Conservation (phyloP, 164 flowering plant species). For the Liriodendron chinense region DNA sequence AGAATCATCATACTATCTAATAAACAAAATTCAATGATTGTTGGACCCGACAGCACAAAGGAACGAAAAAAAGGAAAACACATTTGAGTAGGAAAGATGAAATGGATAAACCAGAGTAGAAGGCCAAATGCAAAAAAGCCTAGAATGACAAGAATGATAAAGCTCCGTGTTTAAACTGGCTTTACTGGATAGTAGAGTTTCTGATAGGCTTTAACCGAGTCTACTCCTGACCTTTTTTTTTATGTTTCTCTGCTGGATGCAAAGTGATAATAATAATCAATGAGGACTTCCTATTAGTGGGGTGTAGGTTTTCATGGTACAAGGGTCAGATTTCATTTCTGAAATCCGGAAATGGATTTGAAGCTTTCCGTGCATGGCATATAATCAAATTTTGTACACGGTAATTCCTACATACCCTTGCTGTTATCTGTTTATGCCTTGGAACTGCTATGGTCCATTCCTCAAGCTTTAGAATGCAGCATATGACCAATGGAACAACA, state of each 20-base stretch:
- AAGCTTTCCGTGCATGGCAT: neutral
- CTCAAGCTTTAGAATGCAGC: too few species aligned
- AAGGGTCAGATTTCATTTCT: too few species aligned
- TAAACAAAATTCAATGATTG: neutral
- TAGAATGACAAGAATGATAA: too few species aligned
- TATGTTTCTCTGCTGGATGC: neutral
- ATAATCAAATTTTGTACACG: too few species aligned
- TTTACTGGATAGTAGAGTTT: too few species aligned
- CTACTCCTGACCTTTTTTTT: too few species aligned
- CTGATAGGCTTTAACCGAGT: too few species aligned
- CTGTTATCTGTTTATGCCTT: neutral
- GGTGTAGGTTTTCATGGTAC: neutral
- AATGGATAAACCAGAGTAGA: too few species aligned
- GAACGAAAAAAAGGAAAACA: neutral
- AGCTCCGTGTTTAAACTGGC: too few species aligned
- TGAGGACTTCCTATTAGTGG: neutral
- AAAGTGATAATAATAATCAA: too few species aligned
- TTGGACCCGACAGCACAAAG: too few species aligned
- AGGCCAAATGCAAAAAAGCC: too few species aligned
- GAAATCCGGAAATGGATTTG: neutral
- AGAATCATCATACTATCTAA: neutral
- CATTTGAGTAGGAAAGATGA: neutral
- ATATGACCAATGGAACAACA: neutral
- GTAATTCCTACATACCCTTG: neutral
- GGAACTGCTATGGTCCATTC: neutral